These are phyloP conservation scores for Populus ilicifolia DNA, from an alignment of 345 rosid genomes.

Conservation along the genomic window DNA sequence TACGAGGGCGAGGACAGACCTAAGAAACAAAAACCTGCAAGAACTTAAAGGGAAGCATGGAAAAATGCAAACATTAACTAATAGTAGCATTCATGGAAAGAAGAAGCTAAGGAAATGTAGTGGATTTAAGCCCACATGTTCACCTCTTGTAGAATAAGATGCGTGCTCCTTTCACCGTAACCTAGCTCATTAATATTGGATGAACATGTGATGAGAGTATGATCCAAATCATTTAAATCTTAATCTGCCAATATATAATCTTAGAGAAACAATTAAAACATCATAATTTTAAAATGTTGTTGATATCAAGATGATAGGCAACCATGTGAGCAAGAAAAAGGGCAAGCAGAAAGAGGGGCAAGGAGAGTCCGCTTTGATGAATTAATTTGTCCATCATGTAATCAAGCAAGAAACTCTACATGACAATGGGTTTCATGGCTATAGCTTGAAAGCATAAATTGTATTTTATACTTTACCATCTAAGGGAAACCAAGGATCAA, in stretches of 20 bases:
- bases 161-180: conserved; percentile 86
- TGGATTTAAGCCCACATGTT: not conserved
- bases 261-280: not conserved
- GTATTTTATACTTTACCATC: no score
- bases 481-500: no score
- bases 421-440: no score
- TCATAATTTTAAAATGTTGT: not conserved
- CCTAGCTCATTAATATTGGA: conserved; percentile 67
- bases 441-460: no score
- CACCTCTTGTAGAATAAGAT: conserved; percentile 85
- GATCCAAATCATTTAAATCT: not conserved
- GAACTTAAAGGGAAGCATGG: not conserved
- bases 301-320: not conserved
- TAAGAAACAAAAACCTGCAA: conserved; percentile 20
- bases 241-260: not conserved
- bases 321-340: no score
- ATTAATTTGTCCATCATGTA: no score
- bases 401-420: no score
- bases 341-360: no score
- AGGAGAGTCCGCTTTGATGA: no score
- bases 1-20: conserved; percentile 68
- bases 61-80: not conserved
- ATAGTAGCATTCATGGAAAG: not conserved
- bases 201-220: conserved; percentile 44
- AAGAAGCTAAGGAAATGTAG: not conserved